These are phyloP conservation scores for Bocquillonia castaneifolia DNA, from an alignment of 441 rosid genomes.

Conservation along the genomic window DNA sequence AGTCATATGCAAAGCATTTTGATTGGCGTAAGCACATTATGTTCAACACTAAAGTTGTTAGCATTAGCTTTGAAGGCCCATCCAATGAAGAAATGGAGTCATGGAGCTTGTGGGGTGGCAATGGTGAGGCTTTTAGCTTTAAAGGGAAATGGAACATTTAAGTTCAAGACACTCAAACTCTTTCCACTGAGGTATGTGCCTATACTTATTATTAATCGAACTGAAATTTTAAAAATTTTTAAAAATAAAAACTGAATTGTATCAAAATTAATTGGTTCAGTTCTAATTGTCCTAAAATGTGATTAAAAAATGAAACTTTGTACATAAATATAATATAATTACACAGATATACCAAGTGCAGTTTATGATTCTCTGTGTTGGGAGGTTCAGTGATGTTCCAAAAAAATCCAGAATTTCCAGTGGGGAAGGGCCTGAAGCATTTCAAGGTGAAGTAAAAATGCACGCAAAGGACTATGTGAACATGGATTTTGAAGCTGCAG, in stretches of 20 bases:
- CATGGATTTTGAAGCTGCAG: conserved; percentile 26
- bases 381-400: conserved; percentile 21
- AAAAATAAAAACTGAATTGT: too few relatives aligned
- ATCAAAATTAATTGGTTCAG: too few relatives aligned
- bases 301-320: neutral
- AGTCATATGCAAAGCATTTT: conserved; percentile 31
- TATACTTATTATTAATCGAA: neutral
- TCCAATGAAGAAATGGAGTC: conserved; percentile 23
- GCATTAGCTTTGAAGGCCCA: conserved; percentile 23
- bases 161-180: conserved; percentile 13
- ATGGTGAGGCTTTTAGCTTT: conserved; percentile 29
- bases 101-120: conserved; percentile 35
- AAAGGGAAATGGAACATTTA: conserved; percentile 30
- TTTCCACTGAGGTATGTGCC: neutral
- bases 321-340: neutral
- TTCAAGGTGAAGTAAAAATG: conserved; percentile 36
- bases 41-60: conserved; percentile 32
- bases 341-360: conserved; percentile 18
- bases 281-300: too few relatives aligned
- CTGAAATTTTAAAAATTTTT: neutral
- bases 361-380: conserved; percentile 23
- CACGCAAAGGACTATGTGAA: conserved; percentile 39
- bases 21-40: conserved; percentile 30
- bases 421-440: conserved; percentile 44
- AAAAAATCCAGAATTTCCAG: conserved; percentile 44